phyloP scores from a whole-genome alignment of 2,329 filamentous ascomycete species.

The Penicillium fuscoglaucum region DNA sequence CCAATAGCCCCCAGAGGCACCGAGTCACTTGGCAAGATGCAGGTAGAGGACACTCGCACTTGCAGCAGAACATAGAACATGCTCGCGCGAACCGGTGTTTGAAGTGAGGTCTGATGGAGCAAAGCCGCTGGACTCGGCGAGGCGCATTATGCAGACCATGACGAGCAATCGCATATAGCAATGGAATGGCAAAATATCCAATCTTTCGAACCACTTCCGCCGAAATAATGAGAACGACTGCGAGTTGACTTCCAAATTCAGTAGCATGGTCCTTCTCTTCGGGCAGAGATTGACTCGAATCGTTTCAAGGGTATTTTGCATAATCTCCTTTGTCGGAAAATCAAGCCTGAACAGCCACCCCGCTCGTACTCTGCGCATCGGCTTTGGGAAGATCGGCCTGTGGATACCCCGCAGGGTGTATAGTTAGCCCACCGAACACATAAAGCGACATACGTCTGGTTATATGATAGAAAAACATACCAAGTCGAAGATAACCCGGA shows the following conservation, averaged over 20 bases:
- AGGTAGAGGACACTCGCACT: background rate
- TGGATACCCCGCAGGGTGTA: slow-evolving; percentile 8
- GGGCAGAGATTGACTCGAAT: background rate
- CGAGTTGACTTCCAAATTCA: background rate
- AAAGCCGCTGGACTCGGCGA: background rate
- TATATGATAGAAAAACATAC: slow-evolving; percentile 51
- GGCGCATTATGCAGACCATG: background rate
- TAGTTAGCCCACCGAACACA: slow-evolving; percentile 3
- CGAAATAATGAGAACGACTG: background rate
- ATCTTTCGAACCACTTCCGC: background rate
- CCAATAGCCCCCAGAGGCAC: background rate
- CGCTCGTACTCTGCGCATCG: slow-evolving; percentile 24
- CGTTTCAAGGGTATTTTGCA: background rate
- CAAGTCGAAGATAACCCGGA: slow-evolving; percentile 86
- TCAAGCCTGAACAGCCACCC: slow-evolving; percentile 4
- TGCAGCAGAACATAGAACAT: background rate
- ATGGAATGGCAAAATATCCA: background rate
- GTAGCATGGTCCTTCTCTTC: background rate
- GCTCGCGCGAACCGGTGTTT: background rate
- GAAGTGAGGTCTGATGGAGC: background rate
- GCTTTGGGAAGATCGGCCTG: slow-evolving; percentile 56
- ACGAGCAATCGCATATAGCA: background rate
- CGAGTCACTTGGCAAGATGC: background rate
- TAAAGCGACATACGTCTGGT: background rate
- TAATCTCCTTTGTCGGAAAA: background rate